A percentile compares a stretch with the other conserved stretches of the same genome.
Evolutionary conservation across 805 yeast species (phyloP).

Genomic region (Candida xiaguanensis): DNA sequence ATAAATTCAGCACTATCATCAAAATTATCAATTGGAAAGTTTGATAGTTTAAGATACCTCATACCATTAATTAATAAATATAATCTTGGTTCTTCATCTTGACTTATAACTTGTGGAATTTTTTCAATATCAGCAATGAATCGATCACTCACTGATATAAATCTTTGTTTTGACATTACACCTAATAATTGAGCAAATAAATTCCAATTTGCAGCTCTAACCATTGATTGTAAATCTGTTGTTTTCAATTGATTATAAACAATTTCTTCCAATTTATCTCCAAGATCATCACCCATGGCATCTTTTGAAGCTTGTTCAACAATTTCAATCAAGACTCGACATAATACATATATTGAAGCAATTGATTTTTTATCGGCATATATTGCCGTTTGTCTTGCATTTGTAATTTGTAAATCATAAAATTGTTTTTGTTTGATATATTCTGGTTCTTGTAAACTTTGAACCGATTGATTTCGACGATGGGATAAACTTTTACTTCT

Average conservation of each 20-base stretch:
- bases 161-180: slow-evolving; percentile 80
- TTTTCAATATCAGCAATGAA: slow-evolving; percentile 91
- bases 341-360: slow-evolving; percentile 81
- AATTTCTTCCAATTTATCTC: slow-evolving; percentile 84
- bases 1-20: slow-evolving; percentile 94
- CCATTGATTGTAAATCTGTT: slow-evolving; percentile 77
- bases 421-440: slow-evolving; percentile 18
- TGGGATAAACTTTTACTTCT: slow-evolving; percentile 43
- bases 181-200: slow-evolving; percentile 86
- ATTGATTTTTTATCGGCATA: slow-evolving; percentile 85
- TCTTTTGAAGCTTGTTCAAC: slow-evolving; percentile 82
- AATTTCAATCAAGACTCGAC: slow-evolving; percentile 89
- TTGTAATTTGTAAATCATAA: slow-evolving; percentile 31
- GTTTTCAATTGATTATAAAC: slow-evolving; percentile 85
- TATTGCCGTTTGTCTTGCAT: slow-evolving; percentile 63
- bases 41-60: slow-evolving; percentile 74
- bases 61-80: slow-evolving; percentile 85
- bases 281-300: slow-evolving; percentile 70
- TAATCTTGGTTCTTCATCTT: slow-evolving; percentile 50
- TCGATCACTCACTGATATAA: slow-evolving; percentile 85
- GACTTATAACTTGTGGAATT: slow-evolving; percentile 44
- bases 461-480: slow-evolving; percentile 44
- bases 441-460: slow-evolving; percentile 2
- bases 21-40: slow-evolving; percentile 82
- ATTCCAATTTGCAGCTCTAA: slow-evolving; percentile 91